phyloP scores from a whole-genome alignment of 139 green algal species.

The Dunaliella primolecta region DNA sequence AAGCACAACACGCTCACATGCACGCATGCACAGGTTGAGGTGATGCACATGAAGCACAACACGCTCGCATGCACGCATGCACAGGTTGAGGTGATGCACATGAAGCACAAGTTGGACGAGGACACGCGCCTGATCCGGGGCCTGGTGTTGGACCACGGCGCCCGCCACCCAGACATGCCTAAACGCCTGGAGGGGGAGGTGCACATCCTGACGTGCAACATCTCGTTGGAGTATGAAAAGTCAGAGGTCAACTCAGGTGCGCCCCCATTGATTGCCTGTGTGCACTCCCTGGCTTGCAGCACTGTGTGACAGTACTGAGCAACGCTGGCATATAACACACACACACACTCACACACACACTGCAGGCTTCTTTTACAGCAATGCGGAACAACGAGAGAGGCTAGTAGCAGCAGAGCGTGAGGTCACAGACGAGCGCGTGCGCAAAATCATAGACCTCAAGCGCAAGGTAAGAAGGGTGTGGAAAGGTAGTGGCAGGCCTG shows the following conservation, averaged over 20 bases:
- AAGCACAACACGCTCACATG: background rate
- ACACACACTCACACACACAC: no score
- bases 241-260: slow-evolving; percentile 81
- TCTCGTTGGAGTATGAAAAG: slow-evolving; percentile 99
- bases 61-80: background rate
- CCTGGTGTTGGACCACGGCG: slow-evolving; percentile 96
- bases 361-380: slow-evolving; percentile 95
- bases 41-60: slow-evolving; percentile 98
- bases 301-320: no score
- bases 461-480: no score
- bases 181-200: slow-evolving; percentile 84
- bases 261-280: no score
- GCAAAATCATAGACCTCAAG: slow-evolving; percentile 93
- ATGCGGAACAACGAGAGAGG: slow-evolving; percentile 94
- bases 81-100: slow-evolving; percentile 98
- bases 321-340: no score
- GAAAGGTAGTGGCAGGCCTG: background rate
- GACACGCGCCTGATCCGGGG: slow-evolving; percentile 91
- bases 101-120: slow-evolving; percentile 93
- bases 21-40: slow-evolving; percentile 73
- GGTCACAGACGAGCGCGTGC: slow-evolving; percentile 91
- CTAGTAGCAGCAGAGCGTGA: slow-evolving; percentile 91
- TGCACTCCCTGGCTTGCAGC: no score
- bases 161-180: slow-evolving; percentile 97
- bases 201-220: slow-evolving; percentile 94